Evolutionary conservation across 352 stramenopile genomes (phyloP).

Genomic region (Phytopythium vexans): DNA sequence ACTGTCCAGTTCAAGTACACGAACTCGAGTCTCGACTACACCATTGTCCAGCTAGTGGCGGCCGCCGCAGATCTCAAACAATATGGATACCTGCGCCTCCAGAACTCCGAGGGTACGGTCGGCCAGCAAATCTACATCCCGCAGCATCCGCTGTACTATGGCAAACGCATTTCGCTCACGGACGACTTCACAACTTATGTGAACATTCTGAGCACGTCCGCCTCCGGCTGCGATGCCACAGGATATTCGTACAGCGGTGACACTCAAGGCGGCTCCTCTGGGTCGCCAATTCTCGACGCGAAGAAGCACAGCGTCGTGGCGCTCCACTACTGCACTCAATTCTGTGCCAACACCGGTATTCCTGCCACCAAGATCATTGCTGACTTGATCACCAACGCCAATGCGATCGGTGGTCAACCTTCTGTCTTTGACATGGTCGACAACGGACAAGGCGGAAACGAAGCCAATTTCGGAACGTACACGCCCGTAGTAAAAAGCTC

Average conservation of each 20-base stretch:
- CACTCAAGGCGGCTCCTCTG: slow-evolving; percentile 57
- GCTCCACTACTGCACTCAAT: slow-evolving; percentile 56
- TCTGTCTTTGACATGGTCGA: slow-evolving; percentile 33
- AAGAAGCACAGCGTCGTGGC: slow-evolving; percentile 54
- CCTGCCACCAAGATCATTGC: slow-evolving; percentile 35
- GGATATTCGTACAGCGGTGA: slow-evolving; percentile 62
- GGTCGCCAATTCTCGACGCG: slow-evolving; percentile 45
- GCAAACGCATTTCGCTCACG: slow-evolving; percentile 42
- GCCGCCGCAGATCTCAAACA: slow-evolving; percentile 24
- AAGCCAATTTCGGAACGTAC: slow-evolving; percentile 36
- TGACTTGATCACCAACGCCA: slow-evolving; percentile 24
- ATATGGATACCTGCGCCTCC: slow-evolving; percentile 54
- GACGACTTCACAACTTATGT: slow-evolving; percentile 23
- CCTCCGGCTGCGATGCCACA: slow-evolving; percentile 24
- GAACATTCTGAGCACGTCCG: slow-evolving; percentile 24
- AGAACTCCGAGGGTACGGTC: slow-evolving; percentile 17
- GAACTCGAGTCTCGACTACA: slow-evolving; percentile 54
- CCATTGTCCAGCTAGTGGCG: slow-evolving; percentile 43
- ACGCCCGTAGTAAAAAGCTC: slow-evolving; percentile 15
- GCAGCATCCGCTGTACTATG: slow-evolving; percentile 37
- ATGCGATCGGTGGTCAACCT: background rate
- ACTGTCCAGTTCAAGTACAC: slow-evolving; percentile 40
- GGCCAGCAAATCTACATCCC: slow-evolving; percentile 48
- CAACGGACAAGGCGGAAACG: slow-evolving; percentile 22
- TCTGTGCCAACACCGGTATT: slow-evolving; percentile 56